A percentile compares a stretch with the other conserved stretches of the same genome.
Conservation (phyloP, 2,329 filamentous ascomycete genomes). For the Ophiocordyceps sinensis region DNA sequence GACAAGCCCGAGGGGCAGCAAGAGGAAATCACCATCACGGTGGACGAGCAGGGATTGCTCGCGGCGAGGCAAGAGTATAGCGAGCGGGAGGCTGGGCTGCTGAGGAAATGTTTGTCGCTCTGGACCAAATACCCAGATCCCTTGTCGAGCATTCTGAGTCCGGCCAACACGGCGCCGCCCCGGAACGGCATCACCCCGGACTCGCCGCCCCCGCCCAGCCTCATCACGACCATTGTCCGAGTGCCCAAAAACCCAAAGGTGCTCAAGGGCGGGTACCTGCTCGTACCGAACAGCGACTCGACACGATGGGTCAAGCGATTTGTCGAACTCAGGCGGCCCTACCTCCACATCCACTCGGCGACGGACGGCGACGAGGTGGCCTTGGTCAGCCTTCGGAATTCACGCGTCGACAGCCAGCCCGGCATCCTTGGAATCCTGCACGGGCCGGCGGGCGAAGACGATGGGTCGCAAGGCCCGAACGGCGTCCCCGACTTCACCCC, state of each 20-base stretch:
- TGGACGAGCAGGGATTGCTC: conserved; percentile 5
- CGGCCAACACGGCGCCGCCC: conserved; percentile 54
- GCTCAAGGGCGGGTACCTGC: conserved; percentile 75
- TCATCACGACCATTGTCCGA: conserved; percentile 62
- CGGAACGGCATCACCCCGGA: conserved; percentile 40
- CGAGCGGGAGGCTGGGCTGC: conserved; percentile 29
- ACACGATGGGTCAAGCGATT: conserved; percentile 85
- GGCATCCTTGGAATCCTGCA: conserved; percentile 69
- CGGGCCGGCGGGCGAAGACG: conserved; percentile 25
- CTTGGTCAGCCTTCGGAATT: conserved; percentile 76
- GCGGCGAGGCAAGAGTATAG: conserved; percentile 24
- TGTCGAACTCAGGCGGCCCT: conserved; percentile 80
- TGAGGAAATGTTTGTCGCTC: conserved; percentile 45
- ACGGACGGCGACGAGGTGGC: conserved; percentile 82
- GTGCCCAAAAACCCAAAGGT: conserved; percentile 69
- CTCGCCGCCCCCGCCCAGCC: conserved; percentile 39
- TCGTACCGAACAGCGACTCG: conserved; percentile 69
- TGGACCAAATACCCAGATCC: conserved; percentile 50
- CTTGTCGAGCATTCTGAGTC: conserved; percentile 37
- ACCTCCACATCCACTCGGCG: conserved; percentile 77
- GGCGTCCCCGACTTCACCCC: conserved; percentile 24
- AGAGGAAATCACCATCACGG: conserved; percentile 9
- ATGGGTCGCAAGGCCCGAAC: conserved; percentile 18
- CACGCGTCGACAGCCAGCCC: conserved; percentile 82
- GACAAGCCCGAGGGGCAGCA: conserved; percentile 8